Evolutionary conservation across 768 basidiomycete genomes (phyloP), one percentile per base, ranked within the genome.

Genomic region (Rhodotorula diobovata): DNA sequence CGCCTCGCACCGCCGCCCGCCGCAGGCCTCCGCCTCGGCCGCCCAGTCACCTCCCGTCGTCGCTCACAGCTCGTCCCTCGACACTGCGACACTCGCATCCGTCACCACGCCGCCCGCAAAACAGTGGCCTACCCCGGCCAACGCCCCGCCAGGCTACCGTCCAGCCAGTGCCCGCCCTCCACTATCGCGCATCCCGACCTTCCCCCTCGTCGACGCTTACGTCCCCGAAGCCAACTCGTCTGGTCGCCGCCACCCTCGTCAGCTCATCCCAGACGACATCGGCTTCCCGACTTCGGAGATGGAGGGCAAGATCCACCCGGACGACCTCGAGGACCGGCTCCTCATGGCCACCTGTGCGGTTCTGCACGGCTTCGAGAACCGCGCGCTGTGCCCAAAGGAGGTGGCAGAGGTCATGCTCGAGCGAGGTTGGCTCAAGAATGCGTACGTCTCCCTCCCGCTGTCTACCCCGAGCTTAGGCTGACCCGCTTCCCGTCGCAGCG

Each of bases 361-460:
- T 20, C 45, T 75, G 67, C 70, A 69, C 43, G 28, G 41, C 39
- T 67, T 72, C 50, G 59, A 67, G 66, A 78, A 78, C 54, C 63
- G 77, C 23, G 77, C 77, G 5, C 57, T 78, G 41, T 74, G 74
- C 30, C 77, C 77, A 14, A 78, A 78, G 58, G 77, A 78, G 64
- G 71, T 78, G 12, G 77, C 74, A 11, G 67, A 72, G 46, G 70
- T 77, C 61, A 73, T 74, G 66, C 70, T 73, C 60, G 69, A 73
- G 57, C 66, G 67, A 28, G 70, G 67, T 9, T 78, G 77, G 77
- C 61, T 71, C 16, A 72, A 71, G 68, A 73, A 73, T 48, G 74
- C 67, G 76, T 77, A 50, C 66, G 77, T 75, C 21, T 28, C 2
- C 5, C 30, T 61, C 18, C 9, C 37, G 9, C 35, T 25, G 6